phyloP scores from a whole-genome alignment of 177 flowering plant species.

The Vitis hybrid region DNA sequence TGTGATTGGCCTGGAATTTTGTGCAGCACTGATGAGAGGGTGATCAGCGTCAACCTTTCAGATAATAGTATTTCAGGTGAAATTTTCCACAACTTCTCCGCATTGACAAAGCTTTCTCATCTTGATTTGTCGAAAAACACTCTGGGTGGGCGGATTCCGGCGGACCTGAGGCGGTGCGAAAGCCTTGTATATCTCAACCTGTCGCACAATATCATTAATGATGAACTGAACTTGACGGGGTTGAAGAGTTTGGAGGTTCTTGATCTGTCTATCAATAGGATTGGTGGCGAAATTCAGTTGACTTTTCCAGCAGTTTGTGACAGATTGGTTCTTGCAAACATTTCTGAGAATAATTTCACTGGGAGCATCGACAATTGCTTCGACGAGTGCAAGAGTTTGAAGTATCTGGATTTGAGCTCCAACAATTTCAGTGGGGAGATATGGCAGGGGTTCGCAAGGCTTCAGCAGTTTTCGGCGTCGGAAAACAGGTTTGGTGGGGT shows the following conservation, averaged over 20 bases:
- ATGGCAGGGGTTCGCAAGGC: constrained; percentile 53
- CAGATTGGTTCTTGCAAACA: constrained; percentile 44
- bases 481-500: constrained; percentile 51
- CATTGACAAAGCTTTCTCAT: constrained; percentile 46
- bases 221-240: constrained; percentile 54
- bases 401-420: constrained; percentile 64
- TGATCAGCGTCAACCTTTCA: constrained; percentile 52
- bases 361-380: constrained; percentile 51
- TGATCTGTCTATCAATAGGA: constrained; percentile 64
- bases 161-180: constrained; percentile 48
- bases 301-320: constrained; percentile 57
- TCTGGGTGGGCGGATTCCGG: constrained; percentile 45
- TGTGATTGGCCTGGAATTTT: constrained; percentile 68
- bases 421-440: constrained; percentile 56
- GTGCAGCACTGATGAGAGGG: constrained; percentile 43
- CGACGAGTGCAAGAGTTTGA: constrained; percentile 48
- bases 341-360: constrained; percentile 57
- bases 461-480: constrained; percentile 49
- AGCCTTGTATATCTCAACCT: constrained; percentile 60
- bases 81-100: constrained; percentile 61
- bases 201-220: constrained; percentile 63
- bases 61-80: constrained; percentile 37
- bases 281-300: constrained; percentile 42
- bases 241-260: constrained; percentile 52
- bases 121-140: constrained; percentile 78